Evolutionary conservation across 2,329 filamentous ascomycete genomes (phyloP).

Genomic region (Geosmithia morbida): DNA sequence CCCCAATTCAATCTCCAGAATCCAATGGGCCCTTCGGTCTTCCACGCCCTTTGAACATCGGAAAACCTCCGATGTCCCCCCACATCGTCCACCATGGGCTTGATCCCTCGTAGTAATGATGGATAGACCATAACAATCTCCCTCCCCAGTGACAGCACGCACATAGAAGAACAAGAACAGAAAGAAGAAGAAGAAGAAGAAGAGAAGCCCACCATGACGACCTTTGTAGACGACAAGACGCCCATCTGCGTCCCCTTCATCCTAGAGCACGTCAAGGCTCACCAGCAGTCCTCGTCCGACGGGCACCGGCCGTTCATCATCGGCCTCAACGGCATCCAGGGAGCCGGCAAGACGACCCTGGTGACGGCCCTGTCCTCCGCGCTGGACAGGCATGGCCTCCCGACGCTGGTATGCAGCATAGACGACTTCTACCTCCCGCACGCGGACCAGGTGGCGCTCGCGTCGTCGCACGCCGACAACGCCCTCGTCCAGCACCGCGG

Average conservation of each 20-base stretch:
- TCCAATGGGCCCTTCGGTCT: not conserved
- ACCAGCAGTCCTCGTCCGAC: constrained; percentile 27
- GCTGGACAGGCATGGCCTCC: constrained; percentile 39
- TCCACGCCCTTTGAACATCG: not conserved
- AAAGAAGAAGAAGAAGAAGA: no score
- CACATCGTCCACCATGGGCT: not conserved
- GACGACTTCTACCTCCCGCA: constrained; percentile 83
- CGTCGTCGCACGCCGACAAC: constrained; percentile 52
- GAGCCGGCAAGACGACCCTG: constrained; percentile 83
- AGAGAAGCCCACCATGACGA: no score
- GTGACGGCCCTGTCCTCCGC: constrained; percentile 51
- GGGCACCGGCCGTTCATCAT: constrained; percentile 61
- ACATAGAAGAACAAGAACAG: no score
- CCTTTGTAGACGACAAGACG: constrained; percentile 63
- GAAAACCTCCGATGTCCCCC: not conserved
- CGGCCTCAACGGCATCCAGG: constrained; percentile 83
- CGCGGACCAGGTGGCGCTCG: constrained; percentile 49
- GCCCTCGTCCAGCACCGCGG: constrained; percentile 68
- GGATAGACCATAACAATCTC: no score
- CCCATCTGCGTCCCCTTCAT: constrained; percentile 68
- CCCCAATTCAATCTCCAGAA: not conserved
- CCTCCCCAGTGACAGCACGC: not conserved
- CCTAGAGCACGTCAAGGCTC: constrained; percentile 38
- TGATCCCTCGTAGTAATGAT: not conserved
- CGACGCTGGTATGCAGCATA: constrained; percentile 64